Evolutionary conservation across 331 rosid genomes (phyloP).

Genomic region (Prunus yedoensis): DNA sequence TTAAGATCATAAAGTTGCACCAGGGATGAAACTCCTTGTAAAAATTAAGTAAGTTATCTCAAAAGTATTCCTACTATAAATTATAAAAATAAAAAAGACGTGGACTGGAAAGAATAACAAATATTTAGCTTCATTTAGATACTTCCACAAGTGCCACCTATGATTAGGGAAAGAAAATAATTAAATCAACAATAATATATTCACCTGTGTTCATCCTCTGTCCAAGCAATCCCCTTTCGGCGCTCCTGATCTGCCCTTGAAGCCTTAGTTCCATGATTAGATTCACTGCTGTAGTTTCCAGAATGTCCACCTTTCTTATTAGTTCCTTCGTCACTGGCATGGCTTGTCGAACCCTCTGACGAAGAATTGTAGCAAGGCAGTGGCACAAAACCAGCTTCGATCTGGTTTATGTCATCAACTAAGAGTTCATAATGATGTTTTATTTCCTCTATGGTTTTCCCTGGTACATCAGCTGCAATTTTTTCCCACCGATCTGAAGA

Average conservation of each 20-base stretch:
- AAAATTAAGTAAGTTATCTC: background rate
- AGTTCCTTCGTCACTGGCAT: constrained; percentile 62
- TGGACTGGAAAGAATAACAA: constrained; percentile 16
- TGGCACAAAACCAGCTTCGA: constrained; percentile 86
- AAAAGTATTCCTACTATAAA: constrained; percentile 11
- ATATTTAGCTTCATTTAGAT: constrained; percentile 12
- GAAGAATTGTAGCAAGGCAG: constrained; percentile 78
- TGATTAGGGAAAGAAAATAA: constrained; percentile 13
- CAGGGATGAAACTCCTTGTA: background rate
- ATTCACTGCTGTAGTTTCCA: constrained; percentile 51
- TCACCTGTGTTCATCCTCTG: constrained; percentile 94
- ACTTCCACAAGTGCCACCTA: constrained; percentile 16
- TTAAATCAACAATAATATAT: constrained; percentile 18
- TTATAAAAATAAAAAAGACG: constrained; percentile 18
- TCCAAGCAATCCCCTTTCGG: constrained; percentile 95
- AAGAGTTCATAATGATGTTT: constrained; percentile 76
- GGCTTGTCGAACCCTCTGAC: constrained; percentile 71
- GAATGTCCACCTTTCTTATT: constrained; percentile 57
- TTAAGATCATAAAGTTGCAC: constrained; percentile 16
- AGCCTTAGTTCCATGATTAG: constrained; percentile 70
- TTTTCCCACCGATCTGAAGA: constrained; percentile 85
- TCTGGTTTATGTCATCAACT: constrained; percentile 71
- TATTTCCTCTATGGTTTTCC: constrained; percentile 75
- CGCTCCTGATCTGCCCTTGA: constrained; percentile 85
- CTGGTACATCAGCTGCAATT: constrained; percentile 75